phyloP scores from a whole-genome alignment of 768 basidiomycete genomes.

The Cubamyces sp. region DNA sequence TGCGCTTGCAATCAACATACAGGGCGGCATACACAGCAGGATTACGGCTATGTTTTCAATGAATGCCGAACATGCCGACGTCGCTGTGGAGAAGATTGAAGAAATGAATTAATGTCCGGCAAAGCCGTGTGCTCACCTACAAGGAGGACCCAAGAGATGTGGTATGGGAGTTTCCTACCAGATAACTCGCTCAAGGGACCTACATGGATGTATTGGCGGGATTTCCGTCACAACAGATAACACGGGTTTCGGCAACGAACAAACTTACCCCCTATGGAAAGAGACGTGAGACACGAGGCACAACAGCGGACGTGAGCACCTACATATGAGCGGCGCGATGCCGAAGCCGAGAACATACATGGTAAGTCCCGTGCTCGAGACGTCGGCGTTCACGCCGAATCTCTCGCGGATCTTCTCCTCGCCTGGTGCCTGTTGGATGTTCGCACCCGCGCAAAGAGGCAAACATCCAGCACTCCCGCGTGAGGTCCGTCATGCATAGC shows the following conservation, averaged over 20 bases:
- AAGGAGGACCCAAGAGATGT: constrained; percentile 24
- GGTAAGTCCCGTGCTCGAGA: constrained; percentile 29
- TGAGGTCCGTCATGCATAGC: too few species aligned
- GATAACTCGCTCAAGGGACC: constrained; percentile 25
- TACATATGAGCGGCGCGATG: constrained; percentile 27
- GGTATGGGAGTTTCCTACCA: constrained; percentile 22
- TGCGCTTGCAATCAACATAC: background rate
- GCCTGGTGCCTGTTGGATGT: constrained; percentile 25
- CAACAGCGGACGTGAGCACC: background rate
- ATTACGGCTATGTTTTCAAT: constrained; percentile 24
- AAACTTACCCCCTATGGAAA: constrained; percentile 14
- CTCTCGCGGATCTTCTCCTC: constrained; percentile 23
- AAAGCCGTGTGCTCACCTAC: constrained; percentile 6
- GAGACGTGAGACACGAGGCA: background rate
- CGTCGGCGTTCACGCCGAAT: constrained; percentile 24
- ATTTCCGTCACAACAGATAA: too few species aligned
- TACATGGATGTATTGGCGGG: background rate
- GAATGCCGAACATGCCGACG: constrained; percentile 23
- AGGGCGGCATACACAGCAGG: constrained; percentile 22
- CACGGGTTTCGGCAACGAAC: background rate
- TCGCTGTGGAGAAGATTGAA: background rate
- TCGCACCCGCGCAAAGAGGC: too few species aligned
- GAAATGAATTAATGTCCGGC: background rate
- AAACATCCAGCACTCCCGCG: too few species aligned
- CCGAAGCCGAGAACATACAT: constrained; percentile 31